A percentile compares a stretch with the other conserved stretches of the same genome.
Evolutionary conservation across 2,329 filamentous ascomycete species (phyloP).

Genomic region (Penicillium sp.): DNA sequence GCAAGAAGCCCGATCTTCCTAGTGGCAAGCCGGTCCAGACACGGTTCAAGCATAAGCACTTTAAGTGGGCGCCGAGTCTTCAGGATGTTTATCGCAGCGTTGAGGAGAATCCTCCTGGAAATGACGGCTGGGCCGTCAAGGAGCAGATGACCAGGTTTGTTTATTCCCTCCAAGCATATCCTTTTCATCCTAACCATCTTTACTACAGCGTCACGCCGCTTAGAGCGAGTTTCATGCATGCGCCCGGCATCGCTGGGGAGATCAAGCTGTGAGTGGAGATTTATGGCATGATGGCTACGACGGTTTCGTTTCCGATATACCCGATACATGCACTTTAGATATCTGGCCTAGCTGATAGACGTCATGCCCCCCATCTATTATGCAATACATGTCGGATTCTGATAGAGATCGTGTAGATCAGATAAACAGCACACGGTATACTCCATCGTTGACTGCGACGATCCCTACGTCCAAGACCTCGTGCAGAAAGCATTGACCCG

Average conservation of each 20-base stretch:
- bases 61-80: constrained; percentile 91
- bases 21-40: constrained; percentile 24
- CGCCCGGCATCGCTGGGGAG: constrained; percentile 64
- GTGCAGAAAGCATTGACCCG: constrained; percentile 69
- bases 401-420: constrained; percentile 38
- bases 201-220: constrained; percentile 74
- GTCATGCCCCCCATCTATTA: constrained; percentile 14
- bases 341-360: constrained; percentile 29
- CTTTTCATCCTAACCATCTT: not conserved
- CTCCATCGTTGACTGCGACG: constrained; percentile 79
- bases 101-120: constrained; percentile 73
- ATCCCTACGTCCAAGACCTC: constrained; percentile 84
- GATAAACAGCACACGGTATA: constrained; percentile 52
- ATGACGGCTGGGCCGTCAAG: constrained; percentile 90
- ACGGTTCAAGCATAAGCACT: constrained; percentile 75
- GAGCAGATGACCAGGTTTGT: constrained; percentile 78
- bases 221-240: constrained; percentile 89
- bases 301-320: constrained; percentile 24
- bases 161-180: not conserved
- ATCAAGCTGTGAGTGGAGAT: constrained; percentile 73
- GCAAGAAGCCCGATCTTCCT: constrained; percentile 24
- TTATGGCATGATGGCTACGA: constrained; percentile 19
- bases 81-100: constrained; percentile 84
- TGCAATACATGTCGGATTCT: constrained; percentile 21
- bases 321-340: constrained; percentile 25